Conservation (phyloP, 495 filamentous ascomycete genomes). For the Trichoderma gamsii region DNA sequence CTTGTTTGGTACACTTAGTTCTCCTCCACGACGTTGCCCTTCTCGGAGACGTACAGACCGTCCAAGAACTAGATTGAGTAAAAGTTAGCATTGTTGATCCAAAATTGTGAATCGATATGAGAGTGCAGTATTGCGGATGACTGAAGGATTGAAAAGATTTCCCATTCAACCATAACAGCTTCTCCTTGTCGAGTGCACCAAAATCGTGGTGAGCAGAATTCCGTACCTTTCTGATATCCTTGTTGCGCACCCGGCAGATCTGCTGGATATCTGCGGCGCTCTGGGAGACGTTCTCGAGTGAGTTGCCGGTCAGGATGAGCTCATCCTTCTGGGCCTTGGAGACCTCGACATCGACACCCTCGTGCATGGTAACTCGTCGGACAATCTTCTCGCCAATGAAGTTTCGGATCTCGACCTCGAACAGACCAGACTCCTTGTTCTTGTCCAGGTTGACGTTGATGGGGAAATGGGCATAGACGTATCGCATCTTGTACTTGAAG, state of each 20-base stretch:
- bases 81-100: conserved; percentile 28
- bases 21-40: conserved; percentile 75
- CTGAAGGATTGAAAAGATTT: not conserved
- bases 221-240: conserved; percentile 98
- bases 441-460: conserved; percentile 99
- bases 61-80: conserved; percentile 82
- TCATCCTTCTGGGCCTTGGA: conserved; percentile 95
- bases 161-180: not conserved
- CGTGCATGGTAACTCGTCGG: conserved; percentile 77
- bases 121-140: not conserved
- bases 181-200: not conserved
- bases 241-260: conserved; percentile 97
- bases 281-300: conserved; percentile 93
- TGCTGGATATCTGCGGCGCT: conserved; percentile 98
- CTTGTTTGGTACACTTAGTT: conserved; percentile 39
- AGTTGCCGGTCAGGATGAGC: conserved; percentile 87
- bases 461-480: conserved; percentile 99
- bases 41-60: conserved; percentile 98
- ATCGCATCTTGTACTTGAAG: conserved; percentile 99
- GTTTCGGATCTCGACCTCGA: conserved; percentile 96
- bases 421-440: conserved; percentile 81
- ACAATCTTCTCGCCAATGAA: conserved; percentile 99
- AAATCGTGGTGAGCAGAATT: not conserved
- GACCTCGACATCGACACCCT: conserved; percentile 82
- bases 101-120: not conserved